A percentile compares a stretch with the other conserved stretches of the same genome.
phyloP scores from a whole-genome alignment of 2,329 filamentous ascomycete species.

The Fusarium virguliforme region DNA sequence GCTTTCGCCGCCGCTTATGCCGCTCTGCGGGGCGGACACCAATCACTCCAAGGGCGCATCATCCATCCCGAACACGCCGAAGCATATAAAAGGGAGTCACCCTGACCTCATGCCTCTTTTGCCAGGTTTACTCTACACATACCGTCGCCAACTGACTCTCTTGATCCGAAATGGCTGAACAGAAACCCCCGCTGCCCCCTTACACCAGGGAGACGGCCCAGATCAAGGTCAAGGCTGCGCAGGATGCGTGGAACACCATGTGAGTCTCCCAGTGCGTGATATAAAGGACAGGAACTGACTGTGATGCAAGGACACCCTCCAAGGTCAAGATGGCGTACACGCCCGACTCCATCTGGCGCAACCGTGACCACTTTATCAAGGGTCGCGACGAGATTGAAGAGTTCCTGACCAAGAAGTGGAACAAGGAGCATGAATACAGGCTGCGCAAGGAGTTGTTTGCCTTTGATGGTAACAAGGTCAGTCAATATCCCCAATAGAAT shows the following conservation, averaged over 20 bases:
- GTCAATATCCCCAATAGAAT: not conserved
- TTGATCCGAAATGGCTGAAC: conserved; percentile 36
- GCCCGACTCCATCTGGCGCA: conserved; percentile 83
- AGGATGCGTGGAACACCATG: conserved; percentile 87
- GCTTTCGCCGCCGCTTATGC: not conserved
- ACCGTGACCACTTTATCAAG: conserved; percentile 78
- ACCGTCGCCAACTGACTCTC: not conserved
- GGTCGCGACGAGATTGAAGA: conserved; percentile 78
- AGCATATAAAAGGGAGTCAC: not conserved
- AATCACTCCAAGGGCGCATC: conserved; percentile 9
- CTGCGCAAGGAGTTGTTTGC: conserved; percentile 89
- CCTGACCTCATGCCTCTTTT: not conserved
- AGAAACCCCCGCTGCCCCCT: conserved; percentile 72
- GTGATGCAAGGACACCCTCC: conserved; percentile 70
- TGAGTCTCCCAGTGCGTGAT: conserved; percentile 55
- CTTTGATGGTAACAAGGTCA: conserved; percentile 76
- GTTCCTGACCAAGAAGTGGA: conserved; percentile 83
- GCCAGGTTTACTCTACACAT: not conserved
- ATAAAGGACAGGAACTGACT: not conserved
- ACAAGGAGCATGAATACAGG: conserved; percentile 78
- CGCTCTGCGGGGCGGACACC: not conserved
- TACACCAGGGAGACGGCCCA: conserved; percentile 81
- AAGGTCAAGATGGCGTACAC: conserved; percentile 82
- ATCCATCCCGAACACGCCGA: conserved; percentile 10
- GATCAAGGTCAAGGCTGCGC: conserved; percentile 86